Percentiles rank a stretch among this genome's conserved stretches.
Conservation (phyloP, 2,329 filamentous ascomycete species). For the Pseudofabraea citricarpa region DNA sequence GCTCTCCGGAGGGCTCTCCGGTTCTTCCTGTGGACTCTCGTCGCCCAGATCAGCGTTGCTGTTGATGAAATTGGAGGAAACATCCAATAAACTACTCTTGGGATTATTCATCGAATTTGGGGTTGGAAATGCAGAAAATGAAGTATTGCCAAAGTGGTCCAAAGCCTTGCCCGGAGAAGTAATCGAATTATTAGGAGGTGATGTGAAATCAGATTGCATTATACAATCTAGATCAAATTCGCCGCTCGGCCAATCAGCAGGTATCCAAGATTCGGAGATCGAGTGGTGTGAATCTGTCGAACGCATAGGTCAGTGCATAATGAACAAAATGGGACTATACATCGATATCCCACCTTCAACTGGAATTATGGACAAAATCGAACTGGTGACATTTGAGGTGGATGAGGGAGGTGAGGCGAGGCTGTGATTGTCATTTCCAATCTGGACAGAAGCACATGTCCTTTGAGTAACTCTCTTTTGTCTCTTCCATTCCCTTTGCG, state of each 20-base stretch:
- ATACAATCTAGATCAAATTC: neutral
- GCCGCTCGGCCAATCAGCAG: neutral
- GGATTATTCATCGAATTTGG: neutral
- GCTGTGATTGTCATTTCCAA: neutral
- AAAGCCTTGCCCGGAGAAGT: neutral
- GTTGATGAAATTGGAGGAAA: constrained; percentile 3
- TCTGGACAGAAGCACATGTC: neutral
- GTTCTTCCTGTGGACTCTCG: neutral
- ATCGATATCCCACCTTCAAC: neutral
- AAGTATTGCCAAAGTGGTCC: neutral
- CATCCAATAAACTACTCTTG: neutral
- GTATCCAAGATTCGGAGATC: neutral
- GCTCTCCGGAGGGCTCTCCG: too few relatives aligned
- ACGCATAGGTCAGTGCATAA: neutral
- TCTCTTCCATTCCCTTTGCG: neutral
- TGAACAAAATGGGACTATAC: neutral
- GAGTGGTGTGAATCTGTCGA: neutral
- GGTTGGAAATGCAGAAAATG: neutral
- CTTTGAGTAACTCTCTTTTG: neutral
- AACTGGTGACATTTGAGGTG: neutral
- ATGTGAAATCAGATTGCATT: neutral
- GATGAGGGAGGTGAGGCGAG: neutral
- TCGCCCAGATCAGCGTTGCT: constrained; percentile 1
- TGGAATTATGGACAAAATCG: neutral
- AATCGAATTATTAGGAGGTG: neutral